Percentiles rank a stretch among this genome's conserved stretches.
Evolutionary conservation across 2,329 filamentous ascomycete species (phyloP).

Genomic region (Neonectria magnoliae): DNA sequence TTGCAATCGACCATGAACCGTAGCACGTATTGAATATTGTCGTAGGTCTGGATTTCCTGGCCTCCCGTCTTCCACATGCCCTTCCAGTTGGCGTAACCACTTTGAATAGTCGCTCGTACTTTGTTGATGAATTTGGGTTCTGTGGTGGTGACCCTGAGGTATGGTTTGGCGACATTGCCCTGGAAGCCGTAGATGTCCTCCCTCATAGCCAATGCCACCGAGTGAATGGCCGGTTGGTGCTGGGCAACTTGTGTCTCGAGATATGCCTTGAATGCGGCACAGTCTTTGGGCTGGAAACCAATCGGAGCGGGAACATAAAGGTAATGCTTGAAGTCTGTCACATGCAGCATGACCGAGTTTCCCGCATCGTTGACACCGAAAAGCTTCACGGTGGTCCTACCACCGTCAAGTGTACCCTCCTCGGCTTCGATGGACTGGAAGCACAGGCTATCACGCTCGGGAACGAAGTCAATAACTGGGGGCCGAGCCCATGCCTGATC

Average conservation of each 20-base stretch:
- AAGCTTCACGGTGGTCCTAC: conserved; percentile 82
- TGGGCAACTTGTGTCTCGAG: conserved; percentile 83
- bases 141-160: conserved; percentile 90
- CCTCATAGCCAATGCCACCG: conserved; percentile 81
- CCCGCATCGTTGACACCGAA: conserved; percentile 89
- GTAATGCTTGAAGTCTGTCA: conserved; percentile 96
- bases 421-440: conserved; percentile 98
- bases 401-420: conserved; percentile 83
- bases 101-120: conserved; percentile 80
- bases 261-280: conserved; percentile 79
- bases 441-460: conserved; percentile 74
- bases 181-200: conserved; percentile 96
- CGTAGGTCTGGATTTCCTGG: conserved; percentile 86
- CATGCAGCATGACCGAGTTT: conserved; percentile 93
- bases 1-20: conserved; percentile 98
- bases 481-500: conserved; percentile 89
- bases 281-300: conserved; percentile 81
- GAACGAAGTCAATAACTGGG: conserved; percentile 61
- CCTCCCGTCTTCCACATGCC: conserved; percentile 80
- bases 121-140: conserved; percentile 86
- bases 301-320: conserved; percentile 91
- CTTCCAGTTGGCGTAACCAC: conserved; percentile 85
- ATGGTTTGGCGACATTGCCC: conserved; percentile 90
- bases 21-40: conserved; percentile 94
- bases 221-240: conserved; percentile 78